phyloP scores from a whole-genome alignment of 371 early-diverging fungal genomes.

The Mortierella sp. region DNA sequence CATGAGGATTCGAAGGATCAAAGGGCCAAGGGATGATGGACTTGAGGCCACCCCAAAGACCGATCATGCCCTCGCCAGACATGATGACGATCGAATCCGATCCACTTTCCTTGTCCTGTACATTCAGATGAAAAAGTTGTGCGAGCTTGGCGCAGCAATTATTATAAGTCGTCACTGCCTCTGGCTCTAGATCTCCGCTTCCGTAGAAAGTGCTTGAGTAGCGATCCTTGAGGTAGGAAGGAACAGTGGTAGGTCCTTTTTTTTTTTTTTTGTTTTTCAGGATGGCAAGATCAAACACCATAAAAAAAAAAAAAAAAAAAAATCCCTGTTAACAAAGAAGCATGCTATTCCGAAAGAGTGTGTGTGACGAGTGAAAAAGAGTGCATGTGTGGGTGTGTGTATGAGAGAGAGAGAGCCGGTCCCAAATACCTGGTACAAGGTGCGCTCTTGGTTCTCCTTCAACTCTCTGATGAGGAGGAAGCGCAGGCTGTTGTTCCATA shows the following conservation, averaged over 20 bases:
- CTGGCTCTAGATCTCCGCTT: constrained; percentile 40
- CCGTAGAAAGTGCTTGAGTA: constrained; percentile 41
- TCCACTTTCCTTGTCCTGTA: constrained; percentile 15
- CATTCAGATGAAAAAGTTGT: constrained; percentile 15
- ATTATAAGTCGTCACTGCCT: constrained; percentile 18
- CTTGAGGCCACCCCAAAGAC: constrained; percentile 46
- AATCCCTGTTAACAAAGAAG: too few species aligned
- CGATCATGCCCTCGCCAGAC: constrained; percentile 50
- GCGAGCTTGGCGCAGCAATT: constrained; percentile 25
- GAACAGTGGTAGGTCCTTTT: constrained; percentile 49
- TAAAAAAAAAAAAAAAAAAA: background rate
- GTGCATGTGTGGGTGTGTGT: too few species aligned
- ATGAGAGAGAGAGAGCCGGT: too few species aligned
- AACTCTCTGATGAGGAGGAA: too few species aligned
- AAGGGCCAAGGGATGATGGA: constrained; percentile 50
- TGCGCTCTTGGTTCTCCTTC: constrained; percentile 22
- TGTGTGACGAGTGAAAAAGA: too few species aligned
- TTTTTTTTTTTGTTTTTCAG: too few species aligned
- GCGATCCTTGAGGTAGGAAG: constrained; percentile 19
- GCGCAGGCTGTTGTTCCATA: too few species aligned
- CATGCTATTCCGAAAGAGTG: too few species aligned
- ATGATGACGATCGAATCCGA: constrained; percentile 38
- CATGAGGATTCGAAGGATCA: constrained; percentile 1
- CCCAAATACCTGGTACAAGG: constrained; percentile 48
- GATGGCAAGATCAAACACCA: background rate